Evolutionary conservation across 2,329 filamentous ascomycete species (phyloP).

Genomic region (Helotiales sp.): DNA sequence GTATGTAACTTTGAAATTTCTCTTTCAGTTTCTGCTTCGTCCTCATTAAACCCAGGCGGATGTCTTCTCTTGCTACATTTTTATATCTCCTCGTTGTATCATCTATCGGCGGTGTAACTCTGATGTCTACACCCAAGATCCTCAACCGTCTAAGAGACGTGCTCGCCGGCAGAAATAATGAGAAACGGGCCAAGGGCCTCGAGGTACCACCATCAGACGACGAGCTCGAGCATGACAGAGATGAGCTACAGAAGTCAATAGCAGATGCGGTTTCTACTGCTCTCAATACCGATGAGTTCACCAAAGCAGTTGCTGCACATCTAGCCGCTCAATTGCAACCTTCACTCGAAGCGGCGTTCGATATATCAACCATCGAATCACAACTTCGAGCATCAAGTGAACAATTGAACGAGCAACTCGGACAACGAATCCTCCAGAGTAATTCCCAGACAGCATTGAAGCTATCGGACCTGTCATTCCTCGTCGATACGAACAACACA

Average conservation of each 20-base stretch:
- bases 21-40: conserved; percentile 6
- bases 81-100: conserved; percentile 13
- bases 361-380: conserved; percentile 27
- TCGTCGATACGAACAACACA: conserved; percentile 22
- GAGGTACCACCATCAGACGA: background rate
- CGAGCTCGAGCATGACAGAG: conserved; percentile 1
- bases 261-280: conserved; percentile 11
- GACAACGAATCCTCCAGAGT: conserved; percentile 25
- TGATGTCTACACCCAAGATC: conserved; percentile 13
- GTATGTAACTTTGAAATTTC: conserved; percentile 5
- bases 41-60: conserved; percentile 8
- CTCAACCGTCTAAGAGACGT: background rate
- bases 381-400: conserved; percentile 28
- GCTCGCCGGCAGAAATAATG: background rate
- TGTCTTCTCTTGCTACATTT: conserved; percentile 12
- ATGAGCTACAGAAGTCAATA: conserved; percentile 15
- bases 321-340: conserved; percentile 32
- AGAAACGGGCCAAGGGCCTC: background rate
- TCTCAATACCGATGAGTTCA: conserved; percentile 14
- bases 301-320: conserved; percentile 30
- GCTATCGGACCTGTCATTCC: conserved; percentile 25
- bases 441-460: conserved; percentile 26
- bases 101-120: conserved; percentile 5
- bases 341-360: conserved; percentile 28
- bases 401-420: conserved; percentile 25